Evolutionary conservation across 805 yeast species (phyloP).

Genomic region (Ascoidea rubescens): DNA sequence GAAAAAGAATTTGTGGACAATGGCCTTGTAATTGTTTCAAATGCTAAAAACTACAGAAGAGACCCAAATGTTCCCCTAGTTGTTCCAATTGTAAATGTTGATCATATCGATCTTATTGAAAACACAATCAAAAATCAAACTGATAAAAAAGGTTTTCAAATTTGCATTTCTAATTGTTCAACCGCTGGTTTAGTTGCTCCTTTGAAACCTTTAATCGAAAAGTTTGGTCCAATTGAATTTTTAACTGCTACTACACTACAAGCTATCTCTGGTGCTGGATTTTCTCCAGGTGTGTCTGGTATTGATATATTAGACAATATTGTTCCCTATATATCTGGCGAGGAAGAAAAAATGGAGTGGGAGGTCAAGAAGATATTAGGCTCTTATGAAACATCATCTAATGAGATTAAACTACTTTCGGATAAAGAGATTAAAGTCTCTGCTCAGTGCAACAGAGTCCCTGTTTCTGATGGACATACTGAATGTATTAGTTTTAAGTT

Average conservation of each 20-base stretch:
- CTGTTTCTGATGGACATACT: conserved; percentile 96
- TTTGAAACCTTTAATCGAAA: conserved; percentile 80
- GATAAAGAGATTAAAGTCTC: conserved; percentile 71
- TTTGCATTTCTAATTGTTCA: conserved; percentile 95
- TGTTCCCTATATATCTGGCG: conserved; percentile 90
- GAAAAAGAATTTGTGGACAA: conserved; percentile 73
- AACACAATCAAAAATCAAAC: conserved; percentile 40
- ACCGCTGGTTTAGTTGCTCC: conserved; percentile 98
- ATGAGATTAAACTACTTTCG: conserved; percentile 41
- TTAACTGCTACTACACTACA: conserved; percentile 87
- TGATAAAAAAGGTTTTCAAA: conserved; percentile 63
- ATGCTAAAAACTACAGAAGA: conserved; percentile 93
- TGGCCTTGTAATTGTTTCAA: conserved; percentile 79
- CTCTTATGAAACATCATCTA: conserved; percentile 31
- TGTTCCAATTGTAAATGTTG: conserved; percentile 91
- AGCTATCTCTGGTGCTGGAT: conserved; percentile 98
- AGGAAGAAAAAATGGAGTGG: conserved; percentile 97
- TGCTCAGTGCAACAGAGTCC: conserved; percentile 94
- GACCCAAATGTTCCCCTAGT: conserved; percentile 77
- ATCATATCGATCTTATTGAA: conserved; percentile 67
- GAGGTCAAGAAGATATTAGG: conserved; percentile 95
- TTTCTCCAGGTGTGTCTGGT: conserved; percentile 93
- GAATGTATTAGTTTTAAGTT: conserved; percentile 85
- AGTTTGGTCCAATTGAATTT: conserved; percentile 80
- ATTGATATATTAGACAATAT: conserved; percentile 91